Evolutionary conservation across 2,329 filamentous ascomycete species (phyloP), one percentile per base, ranked within the genome.

Genomic region (Monosporascus ibericus): DNA sequence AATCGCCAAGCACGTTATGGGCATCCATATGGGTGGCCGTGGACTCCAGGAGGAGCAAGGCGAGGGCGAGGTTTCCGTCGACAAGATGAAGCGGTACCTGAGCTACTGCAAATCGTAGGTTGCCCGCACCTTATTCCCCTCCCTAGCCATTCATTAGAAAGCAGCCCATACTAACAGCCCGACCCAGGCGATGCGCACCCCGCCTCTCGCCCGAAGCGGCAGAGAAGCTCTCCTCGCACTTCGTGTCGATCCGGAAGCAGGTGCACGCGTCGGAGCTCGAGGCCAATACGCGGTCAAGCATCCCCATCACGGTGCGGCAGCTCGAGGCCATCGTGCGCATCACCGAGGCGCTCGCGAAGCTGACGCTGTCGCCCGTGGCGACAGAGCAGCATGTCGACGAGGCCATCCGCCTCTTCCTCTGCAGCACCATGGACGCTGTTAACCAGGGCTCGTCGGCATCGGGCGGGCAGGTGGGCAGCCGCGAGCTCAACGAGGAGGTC

Each of bases 251-350:
- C 69, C 85, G 94, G 53, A 86, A 90, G 58, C 92, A 97, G 72
- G 91, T 99, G 6, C 92, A 96, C 69, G 87, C 90, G 24, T 86
- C 90, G 1, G 94, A 99, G 70, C 78, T 95, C 44, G 88, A 95
- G 64, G 87, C 92, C 57, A 95, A 96, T 69, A 81, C 88, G 40
- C 87, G 94, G 18, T 95, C 90, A 6, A 94, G 88, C 20, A 97
- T 99, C 63, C 94, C 94, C 49, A 99, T 99, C 70, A 99, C 94
- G 0, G 89, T 99, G 49, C 91, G 94, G 69, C 94, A 99, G 69
- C 82, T 99, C 6, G 94, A 99, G 72, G 92, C 92, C 63, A 95
- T 99, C 60, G 88, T 97, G 58, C 92, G 94, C 68, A 97, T 99
- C 65, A 95, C 92, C 3, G 94, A 99, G 69, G 91, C 94, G 0